Evolutionary conservation across 2,329 filamentous ascomycete genomes (phyloP).

Genomic region (Sporothrix mexicana): DNA sequence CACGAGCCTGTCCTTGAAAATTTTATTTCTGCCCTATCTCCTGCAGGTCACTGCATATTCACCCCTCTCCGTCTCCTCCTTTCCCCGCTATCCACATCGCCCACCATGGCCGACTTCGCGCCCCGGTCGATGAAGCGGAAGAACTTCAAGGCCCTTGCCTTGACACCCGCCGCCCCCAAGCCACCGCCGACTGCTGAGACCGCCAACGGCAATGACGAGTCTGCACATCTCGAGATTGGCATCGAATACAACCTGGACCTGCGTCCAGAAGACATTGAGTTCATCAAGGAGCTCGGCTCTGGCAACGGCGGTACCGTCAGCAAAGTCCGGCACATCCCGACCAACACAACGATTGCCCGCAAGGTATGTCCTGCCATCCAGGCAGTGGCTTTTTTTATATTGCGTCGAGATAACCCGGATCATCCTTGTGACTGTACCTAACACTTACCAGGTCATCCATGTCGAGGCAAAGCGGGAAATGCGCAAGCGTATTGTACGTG

Average conservation of each 20-base stretch:
- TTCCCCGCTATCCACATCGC: conserved; percentile 2
- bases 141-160: conserved; percentile 91
- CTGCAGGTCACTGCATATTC: background rate
- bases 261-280: conserved; percentile 87
- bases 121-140: conserved; percentile 95
- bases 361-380: conserved; percentile 67
- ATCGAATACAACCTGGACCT: conserved; percentile 96
- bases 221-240: conserved; percentile 84
- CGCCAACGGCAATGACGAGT: conserved; percentile 64
- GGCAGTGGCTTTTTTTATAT: background rate
- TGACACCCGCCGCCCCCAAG: conserved; percentile 79
- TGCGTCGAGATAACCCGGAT: too few species aligned
- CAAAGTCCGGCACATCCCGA: conserved; percentile 94
- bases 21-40: too few species aligned
- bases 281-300: conserved; percentile 91
- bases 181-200: conserved; percentile 73
- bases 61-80: background rate
- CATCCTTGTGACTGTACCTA: too few species aligned
- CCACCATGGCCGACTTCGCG: conserved; percentile 67
- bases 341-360: conserved; percentile 94
- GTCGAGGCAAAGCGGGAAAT: conserved; percentile 98
- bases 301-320: conserved; percentile 98
- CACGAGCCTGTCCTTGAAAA: background rate
- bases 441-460: conserved; percentile 77
- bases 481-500: conserved; percentile 93